These are phyloP conservation scores for Phaeosphaeriaceae sp. DNA, from an alignment of 2,329 filamentous ascomycete species.

Conservation along the genomic window DNA sequence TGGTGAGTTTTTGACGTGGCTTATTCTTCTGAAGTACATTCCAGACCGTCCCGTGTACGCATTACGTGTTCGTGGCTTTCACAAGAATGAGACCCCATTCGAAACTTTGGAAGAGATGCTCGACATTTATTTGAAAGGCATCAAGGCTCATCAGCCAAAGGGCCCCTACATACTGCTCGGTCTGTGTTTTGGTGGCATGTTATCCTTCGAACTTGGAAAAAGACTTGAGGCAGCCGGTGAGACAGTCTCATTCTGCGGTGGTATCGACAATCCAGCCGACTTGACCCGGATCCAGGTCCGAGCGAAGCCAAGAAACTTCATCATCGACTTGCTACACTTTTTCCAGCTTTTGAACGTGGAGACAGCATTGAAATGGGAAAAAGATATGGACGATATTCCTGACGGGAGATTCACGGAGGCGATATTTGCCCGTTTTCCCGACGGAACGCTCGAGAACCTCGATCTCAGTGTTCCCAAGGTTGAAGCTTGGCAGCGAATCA, in stretches of 20 bases:
- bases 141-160: constrained; percentile 53
- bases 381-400: constrained; percentile 5
- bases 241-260: constrained; percentile 8
- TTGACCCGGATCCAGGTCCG: constrained; percentile 9
- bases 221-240: constrained; percentile 1
- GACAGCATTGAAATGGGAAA: constrained; percentile 7
- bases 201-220: constrained; percentile 56
- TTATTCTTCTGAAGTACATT: constrained; percentile 48
- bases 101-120: constrained; percentile 50
- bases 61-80: constrained; percentile 54
- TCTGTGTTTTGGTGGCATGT: constrained; percentile 59
- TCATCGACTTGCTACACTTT: constrained; percentile 14
- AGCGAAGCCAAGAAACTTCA: constrained; percentile 7
- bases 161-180: constrained; percentile 62
- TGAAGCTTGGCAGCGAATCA: constrained; percentile 12
- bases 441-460: constrained; percentile 11
- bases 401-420: constrained; percentile 6
- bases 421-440: constrained; percentile 10
- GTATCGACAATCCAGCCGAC: constrained; percentile 13
- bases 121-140: constrained; percentile 49
- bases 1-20: constrained; percentile 50
- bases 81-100: constrained; percentile 47
- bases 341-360: constrained; percentile 8
- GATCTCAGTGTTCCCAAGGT: constrained; percentile 9
- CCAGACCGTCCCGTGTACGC: constrained; percentile 56